A percentile compares a stretch with the other conserved stretches of the same genome.
phyloP scores from a whole-genome alignment of 257 asterid genomes.

The Datura wrightii region DNA sequence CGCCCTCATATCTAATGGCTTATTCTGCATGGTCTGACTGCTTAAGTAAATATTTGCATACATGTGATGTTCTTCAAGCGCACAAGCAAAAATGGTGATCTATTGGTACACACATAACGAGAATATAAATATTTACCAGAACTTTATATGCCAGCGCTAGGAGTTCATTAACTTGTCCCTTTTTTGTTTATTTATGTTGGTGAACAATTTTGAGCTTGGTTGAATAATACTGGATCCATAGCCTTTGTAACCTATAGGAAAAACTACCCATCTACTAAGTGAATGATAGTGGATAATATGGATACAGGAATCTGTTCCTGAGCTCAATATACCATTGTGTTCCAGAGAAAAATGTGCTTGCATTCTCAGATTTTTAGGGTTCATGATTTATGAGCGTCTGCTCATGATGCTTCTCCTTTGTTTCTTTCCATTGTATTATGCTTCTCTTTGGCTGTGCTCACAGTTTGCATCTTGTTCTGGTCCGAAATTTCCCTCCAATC shows the following conservation, averaged over 20 bases:
- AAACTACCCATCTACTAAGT: neutral
- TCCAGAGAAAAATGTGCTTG: neutral
- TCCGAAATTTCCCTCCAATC: no score
- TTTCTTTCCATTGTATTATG: neutral
- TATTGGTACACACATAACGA: neutral
- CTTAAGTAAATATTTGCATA: neutral
- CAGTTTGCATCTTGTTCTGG: no score
- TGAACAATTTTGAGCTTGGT: neutral
- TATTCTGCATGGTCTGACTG: neutral
- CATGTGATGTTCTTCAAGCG: conserved; percentile 20
- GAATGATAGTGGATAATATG: neutral
- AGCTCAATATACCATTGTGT: conserved; percentile 1
- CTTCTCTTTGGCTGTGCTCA: no score
- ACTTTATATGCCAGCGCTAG: neutral
- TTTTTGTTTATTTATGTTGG: conserved; percentile 16
- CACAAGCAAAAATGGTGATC: neutral
- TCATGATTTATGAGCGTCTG: conserved; percentile 2
- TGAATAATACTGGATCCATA: neutral
- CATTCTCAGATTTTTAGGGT: conserved; percentile 20
- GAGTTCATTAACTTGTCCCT: conserved; percentile 15
- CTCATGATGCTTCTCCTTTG: conserved; percentile 25
- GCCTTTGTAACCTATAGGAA: conserved; percentile 20
- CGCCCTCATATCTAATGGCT: neutral
- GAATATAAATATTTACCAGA: conserved; percentile 2
- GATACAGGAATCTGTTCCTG: neutral